Percentiles rank a stretch among this genome's conserved stretches.
These are phyloP conservation scores for Astragalus membranaceus DNA, from an alignment of 306 rosid species.

Conservation along the genomic window DNA sequence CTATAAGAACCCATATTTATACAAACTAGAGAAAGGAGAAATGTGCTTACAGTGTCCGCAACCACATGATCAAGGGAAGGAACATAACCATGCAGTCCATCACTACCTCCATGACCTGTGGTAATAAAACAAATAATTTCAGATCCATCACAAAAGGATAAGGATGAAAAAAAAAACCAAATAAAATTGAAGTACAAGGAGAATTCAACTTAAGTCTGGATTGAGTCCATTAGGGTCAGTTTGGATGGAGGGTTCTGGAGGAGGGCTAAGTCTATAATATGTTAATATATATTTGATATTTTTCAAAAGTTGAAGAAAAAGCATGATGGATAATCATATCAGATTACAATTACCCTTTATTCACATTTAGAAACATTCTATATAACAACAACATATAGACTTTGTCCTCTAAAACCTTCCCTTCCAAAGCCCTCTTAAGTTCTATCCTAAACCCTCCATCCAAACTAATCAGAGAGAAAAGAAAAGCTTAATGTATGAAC, in stretches of 20 bases:
- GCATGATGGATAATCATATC: too few relatives aligned
- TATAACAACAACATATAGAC: too few relatives aligned
- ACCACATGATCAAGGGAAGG: conserved; percentile 97
- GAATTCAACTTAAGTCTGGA: neutral
- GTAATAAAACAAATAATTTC: conserved; percentile 8
- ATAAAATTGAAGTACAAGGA: neutral
- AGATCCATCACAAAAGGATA: neutral
- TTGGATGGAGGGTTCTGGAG: too few relatives aligned
- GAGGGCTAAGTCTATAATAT: too few relatives aligned
- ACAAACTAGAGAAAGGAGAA: neutral
- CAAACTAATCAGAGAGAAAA: neutral
- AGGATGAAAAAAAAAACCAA: neutral
- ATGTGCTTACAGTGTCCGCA: conserved; percentile 82
- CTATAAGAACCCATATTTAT: neutral
- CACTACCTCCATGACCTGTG: conserved; percentile 98
- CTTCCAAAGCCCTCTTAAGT: too few relatives aligned
- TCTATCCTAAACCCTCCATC: too few relatives aligned
- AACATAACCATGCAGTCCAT: conserved; percentile 97
- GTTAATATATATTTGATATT: too few relatives aligned
- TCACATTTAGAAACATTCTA: too few relatives aligned
- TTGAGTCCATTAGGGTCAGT: too few relatives aligned
- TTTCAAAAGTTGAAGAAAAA: too few relatives aligned
- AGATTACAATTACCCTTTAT: too few relatives aligned
- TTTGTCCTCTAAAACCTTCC: too few relatives aligned
- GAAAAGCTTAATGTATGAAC: neutral